phyloP scores from a whole-genome alignment of 805 yeast genomes.

The Komagataella pastoris region DNA sequence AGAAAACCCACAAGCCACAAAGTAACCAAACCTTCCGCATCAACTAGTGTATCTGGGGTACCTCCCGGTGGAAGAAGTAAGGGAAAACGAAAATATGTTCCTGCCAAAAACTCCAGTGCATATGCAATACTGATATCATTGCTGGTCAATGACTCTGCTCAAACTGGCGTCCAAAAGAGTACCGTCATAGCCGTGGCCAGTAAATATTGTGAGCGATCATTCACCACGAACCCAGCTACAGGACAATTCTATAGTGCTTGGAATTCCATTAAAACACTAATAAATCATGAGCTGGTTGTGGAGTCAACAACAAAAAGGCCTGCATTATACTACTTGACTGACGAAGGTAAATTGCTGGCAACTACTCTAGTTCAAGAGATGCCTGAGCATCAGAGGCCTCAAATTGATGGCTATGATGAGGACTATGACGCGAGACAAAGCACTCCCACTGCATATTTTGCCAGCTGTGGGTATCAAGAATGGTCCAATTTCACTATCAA shows the following conservation, averaged over 20 bases:
- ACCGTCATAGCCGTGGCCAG: constrained; percentile 42
- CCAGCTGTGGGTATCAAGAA: constrained; percentile 40
- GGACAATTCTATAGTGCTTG: constrained; percentile 65
- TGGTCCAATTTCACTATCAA: constrained; percentile 43
- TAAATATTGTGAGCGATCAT: constrained; percentile 42
- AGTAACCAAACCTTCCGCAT: constrained; percentile 1
- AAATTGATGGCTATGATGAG: neutral
- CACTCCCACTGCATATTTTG: neutral
- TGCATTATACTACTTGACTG: constrained; percentile 47
- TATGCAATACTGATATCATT: constrained; percentile 67
- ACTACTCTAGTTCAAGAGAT: constrained; percentile 36
- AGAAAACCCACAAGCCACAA: constrained; percentile 2
- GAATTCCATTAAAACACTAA: constrained; percentile 51
- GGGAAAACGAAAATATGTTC: constrained; percentile 38
- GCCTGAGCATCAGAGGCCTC: constrained; percentile 4
- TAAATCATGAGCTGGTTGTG: constrained; percentile 43
- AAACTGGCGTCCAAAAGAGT: constrained; percentile 50
- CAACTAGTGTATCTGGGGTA: neutral
- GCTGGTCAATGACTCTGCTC: constrained; percentile 28
- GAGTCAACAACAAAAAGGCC: constrained; percentile 40
- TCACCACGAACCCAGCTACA: constrained; percentile 44
- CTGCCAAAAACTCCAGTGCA: constrained; percentile 68
- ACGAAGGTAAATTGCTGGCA: constrained; percentile 56
- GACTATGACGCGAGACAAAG: neutral
- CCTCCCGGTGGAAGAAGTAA: constrained; percentile 2